Evolutionary conservation across 257 asterid species (phyloP), one percentile per base, ranked within the genome.

Genomic region (Avicennia marina): DNA sequence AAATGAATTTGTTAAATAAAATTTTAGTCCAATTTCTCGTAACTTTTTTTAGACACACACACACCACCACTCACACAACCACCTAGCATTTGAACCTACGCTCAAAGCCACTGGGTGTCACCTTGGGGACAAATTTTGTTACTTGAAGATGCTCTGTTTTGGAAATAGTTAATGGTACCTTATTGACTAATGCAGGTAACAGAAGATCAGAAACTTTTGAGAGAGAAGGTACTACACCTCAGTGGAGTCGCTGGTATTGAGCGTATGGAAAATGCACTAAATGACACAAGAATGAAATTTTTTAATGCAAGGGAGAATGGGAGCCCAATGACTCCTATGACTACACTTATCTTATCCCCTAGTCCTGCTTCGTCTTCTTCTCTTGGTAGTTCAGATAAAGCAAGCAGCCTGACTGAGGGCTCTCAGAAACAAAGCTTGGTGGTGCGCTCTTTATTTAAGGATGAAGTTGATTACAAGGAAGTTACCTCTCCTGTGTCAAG

Each of bases 161-260:
- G n/a, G n/a, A n/a, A n/a, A n/a, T n/a, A n/a, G n/a, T n/a, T 29
- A 8, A 11, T 36, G 13, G 41, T 11, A 4, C 12, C 3, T 36
- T 36, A 36, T 7, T 29, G 33, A 36, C 41, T 65, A 56, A 63
- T 65, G 72, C 60, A 89, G 97, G 94, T 89, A 22, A 69, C 72
- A 9, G 90, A 75, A 66, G 97, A 89, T 73, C 94, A 87, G 78
- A 84, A 63, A 45, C 94, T 90, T 51, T 64, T 87, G 68, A 84
- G 86, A 72, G 93, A 84, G 75, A 89, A 82, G 72, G 97, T 89
- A 58, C 90, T 44, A 46, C 88, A 86, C 67, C 77, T 86, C 56
- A 79, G 91, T 69, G 97, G 95, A 57, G 84, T 72, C 70, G 94
- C 95, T 49, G 97, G 97, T 60, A 72, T 80, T 58, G 86, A 74